Conservation (phyloP, 495 filamentous ascomycete genomes). For the Talaromyces wortmannii region DNA sequence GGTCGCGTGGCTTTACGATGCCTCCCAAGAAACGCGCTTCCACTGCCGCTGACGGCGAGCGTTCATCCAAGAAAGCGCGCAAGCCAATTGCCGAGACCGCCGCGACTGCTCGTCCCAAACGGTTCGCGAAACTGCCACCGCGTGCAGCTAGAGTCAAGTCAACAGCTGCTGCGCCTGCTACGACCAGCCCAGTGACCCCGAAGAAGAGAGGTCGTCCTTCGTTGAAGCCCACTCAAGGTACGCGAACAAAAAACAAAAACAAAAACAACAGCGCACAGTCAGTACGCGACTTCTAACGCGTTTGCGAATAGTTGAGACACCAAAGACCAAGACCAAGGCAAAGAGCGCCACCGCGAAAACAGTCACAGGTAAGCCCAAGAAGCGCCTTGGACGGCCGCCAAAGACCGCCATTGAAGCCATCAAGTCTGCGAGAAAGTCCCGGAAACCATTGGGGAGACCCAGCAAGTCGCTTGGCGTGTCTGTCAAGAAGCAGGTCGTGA, state of each 20-base stretch:
- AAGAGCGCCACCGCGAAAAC: background rate
- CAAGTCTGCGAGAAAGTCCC: background rate
- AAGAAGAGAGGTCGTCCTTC: constrained; percentile 5
- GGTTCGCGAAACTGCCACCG: constrained; percentile 3
- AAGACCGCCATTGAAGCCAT: background rate
- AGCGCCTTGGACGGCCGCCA: constrained; percentile 3
- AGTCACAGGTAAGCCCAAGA: constrained; percentile 2
- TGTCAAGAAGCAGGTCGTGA: background rate
- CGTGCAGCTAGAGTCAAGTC: background rate
- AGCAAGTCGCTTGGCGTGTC: background rate
- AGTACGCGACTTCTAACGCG: background rate
- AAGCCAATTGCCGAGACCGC: constrained; percentile 11
- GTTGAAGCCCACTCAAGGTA: constrained; percentile 1
- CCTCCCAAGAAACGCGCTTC: constrained; percentile 6
- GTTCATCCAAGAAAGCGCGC: constrained; percentile 1
- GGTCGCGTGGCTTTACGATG: constrained; percentile 2
- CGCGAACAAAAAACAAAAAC: background rate
- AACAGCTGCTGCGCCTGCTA: constrained; percentile 1
- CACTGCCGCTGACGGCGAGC: constrained; percentile 1
- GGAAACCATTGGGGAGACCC: background rate
- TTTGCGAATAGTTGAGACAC: background rate
- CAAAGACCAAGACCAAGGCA: background rate
- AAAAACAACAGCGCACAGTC: background rate
- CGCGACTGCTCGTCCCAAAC: constrained; percentile 10
- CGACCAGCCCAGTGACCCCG: constrained; percentile 1